phyloP scores from a whole-genome alignment of 2,329 filamentous ascomycete genomes.

The Alternaria hordeiaustralica region DNA sequence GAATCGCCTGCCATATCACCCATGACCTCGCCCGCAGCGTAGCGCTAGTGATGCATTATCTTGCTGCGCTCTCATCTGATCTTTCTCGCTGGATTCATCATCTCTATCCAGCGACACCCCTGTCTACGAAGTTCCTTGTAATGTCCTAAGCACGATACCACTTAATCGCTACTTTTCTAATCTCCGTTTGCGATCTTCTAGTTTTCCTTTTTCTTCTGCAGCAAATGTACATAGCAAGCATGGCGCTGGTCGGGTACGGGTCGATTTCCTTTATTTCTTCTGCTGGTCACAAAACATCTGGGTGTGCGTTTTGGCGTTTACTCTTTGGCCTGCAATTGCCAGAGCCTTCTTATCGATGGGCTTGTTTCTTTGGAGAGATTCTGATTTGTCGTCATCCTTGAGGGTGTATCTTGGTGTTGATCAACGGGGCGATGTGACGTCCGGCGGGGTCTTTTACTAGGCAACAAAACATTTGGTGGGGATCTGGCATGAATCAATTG shows the following conservation, averaged over 20 bases:
- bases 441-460: background rate
- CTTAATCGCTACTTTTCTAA: constrained; percentile 2
- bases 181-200: background rate
- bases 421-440: background rate
- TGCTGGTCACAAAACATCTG: background rate
- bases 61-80: background rate
- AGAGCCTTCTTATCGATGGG: background rate
- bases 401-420: background rate
- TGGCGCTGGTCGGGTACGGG: background rate
- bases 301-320: background rate
- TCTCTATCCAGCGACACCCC: background rate
- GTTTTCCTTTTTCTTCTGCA: background rate
- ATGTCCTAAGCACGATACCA: background rate
- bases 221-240: constrained; percentile 4
- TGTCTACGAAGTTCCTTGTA: background rate
- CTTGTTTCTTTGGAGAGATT: background rate
- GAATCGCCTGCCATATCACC: constrained; percentile 22
- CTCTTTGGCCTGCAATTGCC: background rate
- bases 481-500: background rate
- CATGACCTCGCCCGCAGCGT: constrained; percentile 15
- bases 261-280: background rate
- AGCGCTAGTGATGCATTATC: background rate
- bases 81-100: background rate
- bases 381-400: background rate
- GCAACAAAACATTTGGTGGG: background rate